Evolutionary conservation across 805 yeast genomes (phyloP).

Genomic region (Saitoella complicata): DNA sequence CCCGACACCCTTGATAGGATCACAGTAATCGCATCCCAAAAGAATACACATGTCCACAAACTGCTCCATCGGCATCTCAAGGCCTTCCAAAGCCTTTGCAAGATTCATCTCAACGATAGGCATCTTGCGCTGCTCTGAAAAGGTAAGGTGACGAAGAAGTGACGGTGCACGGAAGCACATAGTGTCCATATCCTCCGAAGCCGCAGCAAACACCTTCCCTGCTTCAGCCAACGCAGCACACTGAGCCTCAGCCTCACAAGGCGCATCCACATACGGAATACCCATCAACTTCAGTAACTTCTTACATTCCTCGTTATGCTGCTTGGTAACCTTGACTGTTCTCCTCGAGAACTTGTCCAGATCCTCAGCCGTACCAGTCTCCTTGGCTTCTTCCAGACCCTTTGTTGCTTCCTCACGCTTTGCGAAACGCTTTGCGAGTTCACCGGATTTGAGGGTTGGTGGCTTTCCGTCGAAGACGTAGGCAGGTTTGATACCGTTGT

Average conservation of each 20-base stretch:
- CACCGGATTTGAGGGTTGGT: slow-evolving; percentile 85
- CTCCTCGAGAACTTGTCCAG: slow-evolving; percentile 64
- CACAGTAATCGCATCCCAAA: slow-evolving; percentile 94
- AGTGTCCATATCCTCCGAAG: slow-evolving; percentile 98
- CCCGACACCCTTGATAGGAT: slow-evolving; percentile 87
- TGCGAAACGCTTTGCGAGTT: slow-evolving; percentile 67
- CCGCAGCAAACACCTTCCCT: slow-evolving; percentile 87
- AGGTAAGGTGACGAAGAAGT: slow-evolving; percentile 75
- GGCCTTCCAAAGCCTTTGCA: slow-evolving; percentile 50
- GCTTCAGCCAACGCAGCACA: slow-evolving; percentile 83
- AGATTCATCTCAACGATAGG: slow-evolving; percentile 77
- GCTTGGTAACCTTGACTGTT: slow-evolving; percentile 71
- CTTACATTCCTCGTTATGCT: slow-evolving; percentile 91
- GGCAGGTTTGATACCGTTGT: slow-evolving; percentile 87
- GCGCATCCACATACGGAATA: slow-evolving; percentile 82
- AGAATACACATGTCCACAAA: slow-evolving; percentile 86
- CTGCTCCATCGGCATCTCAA: slow-evolving; percentile 34
- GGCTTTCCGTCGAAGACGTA: slow-evolving; percentile 98
- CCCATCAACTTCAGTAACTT: slow-evolving; percentile 76
- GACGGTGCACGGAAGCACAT: slow-evolving; percentile 78
- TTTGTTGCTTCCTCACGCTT: slow-evolving; percentile 72
- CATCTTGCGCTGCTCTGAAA: slow-evolving; percentile 82
- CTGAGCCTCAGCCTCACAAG: slow-evolving; percentile 98
- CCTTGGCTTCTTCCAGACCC: slow-evolving; percentile 57
- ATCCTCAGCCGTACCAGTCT: slow-evolving; percentile 66